Percentiles rank a stretch among this genome's conserved stretches.
phyloP scores from a whole-genome alignment of 371 early-diverging fungal species.

The Apophysomyces elegans region DNA sequence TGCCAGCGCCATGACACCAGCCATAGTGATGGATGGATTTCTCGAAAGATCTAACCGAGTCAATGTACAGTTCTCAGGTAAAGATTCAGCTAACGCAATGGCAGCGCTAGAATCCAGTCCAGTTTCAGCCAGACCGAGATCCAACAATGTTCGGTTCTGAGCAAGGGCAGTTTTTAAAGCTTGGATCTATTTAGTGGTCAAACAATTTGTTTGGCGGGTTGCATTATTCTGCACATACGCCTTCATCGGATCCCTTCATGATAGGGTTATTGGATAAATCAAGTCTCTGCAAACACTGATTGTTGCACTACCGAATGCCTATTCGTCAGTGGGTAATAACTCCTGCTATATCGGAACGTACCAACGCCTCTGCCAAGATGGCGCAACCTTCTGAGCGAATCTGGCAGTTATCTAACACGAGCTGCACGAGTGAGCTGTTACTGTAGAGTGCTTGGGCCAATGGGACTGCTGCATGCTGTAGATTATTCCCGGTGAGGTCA shows the following conservation, averaged over 20 bases:
- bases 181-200: constrained; percentile 9
- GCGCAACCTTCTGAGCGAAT: constrained; percentile 55
- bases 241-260: constrained; percentile 35
- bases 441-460: constrained; percentile 57
- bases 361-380: constrained; percentile 60
- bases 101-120: constrained; percentile 57
- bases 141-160: constrained; percentile 45
- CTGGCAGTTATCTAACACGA: constrained; percentile 57
- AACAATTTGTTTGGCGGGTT: too few relatives aligned
- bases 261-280: constrained; percentile 51
- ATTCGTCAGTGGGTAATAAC: not conserved
- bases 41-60: constrained; percentile 74
- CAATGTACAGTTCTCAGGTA: constrained; percentile 72
- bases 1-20: constrained; percentile 80
- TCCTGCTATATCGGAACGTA: constrained; percentile 25
- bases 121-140: constrained; percentile 64
- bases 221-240: constrained; percentile 31
- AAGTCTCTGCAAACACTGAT: constrained; percentile 41
- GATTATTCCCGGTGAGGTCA: constrained; percentile 59
- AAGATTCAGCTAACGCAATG: constrained; percentile 78
- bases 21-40: constrained; percentile 76
- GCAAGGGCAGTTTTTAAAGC: constrained; percentile 25
- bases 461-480: constrained; percentile 50
- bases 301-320: constrained; percentile 27
- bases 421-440: constrained; percentile 50